Percentiles rank a stretch among this genome's conserved stretches.
Conservation (phyloP, 192 early-diverging fungal genomes). For the Geranomyces variabilis region DNA sequence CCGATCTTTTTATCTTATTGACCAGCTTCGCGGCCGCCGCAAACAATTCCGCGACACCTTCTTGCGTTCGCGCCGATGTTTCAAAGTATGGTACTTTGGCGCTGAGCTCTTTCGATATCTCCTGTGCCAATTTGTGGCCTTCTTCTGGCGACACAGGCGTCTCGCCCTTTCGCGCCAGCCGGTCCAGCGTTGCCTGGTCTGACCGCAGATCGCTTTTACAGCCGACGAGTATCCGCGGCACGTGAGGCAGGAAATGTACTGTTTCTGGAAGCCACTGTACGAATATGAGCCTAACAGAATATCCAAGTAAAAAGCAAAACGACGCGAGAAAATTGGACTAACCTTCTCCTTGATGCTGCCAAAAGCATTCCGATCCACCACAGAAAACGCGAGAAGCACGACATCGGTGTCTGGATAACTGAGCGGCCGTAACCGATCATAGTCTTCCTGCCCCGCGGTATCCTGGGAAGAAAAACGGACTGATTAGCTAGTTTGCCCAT, state of each 20-base stretch:
- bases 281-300: too few relatives aligned
- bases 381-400: constrained; percentile 60
- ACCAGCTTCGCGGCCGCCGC: constrained; percentile 62
- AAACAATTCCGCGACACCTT: constrained; percentile 72
- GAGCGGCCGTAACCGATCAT: constrained; percentile 89
- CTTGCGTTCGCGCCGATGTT: constrained; percentile 75
- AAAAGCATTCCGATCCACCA: constrained; percentile 78
- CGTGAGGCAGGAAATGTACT: constrained; percentile 76
- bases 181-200: constrained; percentile 38
- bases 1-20: constrained; percentile 1
- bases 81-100: constrained; percentile 72
- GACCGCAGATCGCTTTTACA: constrained; percentile 49
- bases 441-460: constrained; percentile 97
- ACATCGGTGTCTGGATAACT: constrained; percentile 92
- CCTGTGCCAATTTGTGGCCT: constrained; percentile 65
- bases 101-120: constrained; percentile 62
- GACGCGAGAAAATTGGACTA: not conserved
- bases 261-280: constrained; percentile 83
- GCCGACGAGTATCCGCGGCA: constrained; percentile 77
- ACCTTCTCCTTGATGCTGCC: constrained; percentile 78
- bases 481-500: too few relatives aligned
- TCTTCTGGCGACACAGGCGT: constrained; percentile 36
- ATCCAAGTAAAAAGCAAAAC: not conserved
- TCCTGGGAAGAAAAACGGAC: constrained; percentile 67
- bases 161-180: constrained; percentile 19